Evolutionary conservation across 2,329 filamentous ascomycete species (phyloP).

Genomic region (Pseudogymnoascus sp.): DNA sequence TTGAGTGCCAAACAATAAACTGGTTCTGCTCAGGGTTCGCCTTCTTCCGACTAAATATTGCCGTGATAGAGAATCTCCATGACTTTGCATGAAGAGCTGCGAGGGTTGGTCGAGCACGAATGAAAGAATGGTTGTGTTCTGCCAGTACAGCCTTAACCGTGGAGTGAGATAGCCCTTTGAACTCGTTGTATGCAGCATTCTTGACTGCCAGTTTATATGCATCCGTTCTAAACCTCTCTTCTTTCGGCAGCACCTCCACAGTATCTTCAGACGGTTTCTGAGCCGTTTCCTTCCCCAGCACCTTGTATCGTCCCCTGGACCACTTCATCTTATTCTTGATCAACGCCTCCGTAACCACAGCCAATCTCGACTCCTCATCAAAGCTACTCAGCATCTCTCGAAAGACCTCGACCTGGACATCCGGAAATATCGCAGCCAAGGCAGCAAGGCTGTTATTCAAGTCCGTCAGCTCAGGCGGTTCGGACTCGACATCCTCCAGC

Average conservation of each 20-base stretch:
- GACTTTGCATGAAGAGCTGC: slow-evolving; percentile 64
- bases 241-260: slow-evolving; percentile 41
- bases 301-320: slow-evolving; percentile 62
- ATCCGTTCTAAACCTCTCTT: slow-evolving; percentile 61
- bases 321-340: slow-evolving; percentile 65
- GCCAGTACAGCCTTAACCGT: slow-evolving; percentile 73
- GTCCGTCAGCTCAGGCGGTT: slow-evolving; percentile 57
- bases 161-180: slow-evolving; percentile 65
- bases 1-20: slow-evolving; percentile 54
- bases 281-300: slow-evolving; percentile 29
- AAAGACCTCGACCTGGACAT: slow-evolving; percentile 76
- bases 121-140: slow-evolving; percentile 74
- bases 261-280: slow-evolving; percentile 27
- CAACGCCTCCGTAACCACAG: slow-evolving; percentile 69
- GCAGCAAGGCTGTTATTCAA: slow-evolving; percentile 64
- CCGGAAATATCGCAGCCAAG: slow-evolving; percentile 67
- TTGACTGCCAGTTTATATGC: slow-evolving; percentile 65
- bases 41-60: slow-evolving; percentile 62
- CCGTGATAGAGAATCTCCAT: slow-evolving; percentile 69
- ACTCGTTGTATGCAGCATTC: slow-evolving; percentile 64
- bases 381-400: slow-evolving; percentile 72
- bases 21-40: slow-evolving; percentile 52
- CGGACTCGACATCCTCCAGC: slow-evolving; percentile 40
- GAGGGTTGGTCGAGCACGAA: slow-evolving; percentile 62
- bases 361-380: slow-evolving; percentile 68